Evolutionary conservation across 2,329 filamentous ascomycete species (phyloP).

Genomic region (Calonectria honghensis): DNA sequence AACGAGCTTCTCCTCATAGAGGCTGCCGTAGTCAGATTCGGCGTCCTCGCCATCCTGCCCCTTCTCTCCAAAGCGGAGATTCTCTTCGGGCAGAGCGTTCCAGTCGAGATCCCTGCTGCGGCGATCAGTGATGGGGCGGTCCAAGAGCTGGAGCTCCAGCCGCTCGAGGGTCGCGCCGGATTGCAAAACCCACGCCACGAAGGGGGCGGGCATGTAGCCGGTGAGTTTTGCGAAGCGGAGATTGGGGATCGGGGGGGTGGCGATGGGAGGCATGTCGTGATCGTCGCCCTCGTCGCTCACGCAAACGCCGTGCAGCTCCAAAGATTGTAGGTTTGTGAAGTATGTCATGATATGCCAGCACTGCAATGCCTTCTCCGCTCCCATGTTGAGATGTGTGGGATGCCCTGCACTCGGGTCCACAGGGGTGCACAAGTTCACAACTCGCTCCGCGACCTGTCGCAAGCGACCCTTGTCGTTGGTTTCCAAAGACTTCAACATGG

Average conservation of each 20-base stretch:
- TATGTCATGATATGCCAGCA: conserved; percentile 42
- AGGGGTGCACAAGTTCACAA: conserved; percentile 41
- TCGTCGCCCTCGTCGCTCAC: background rate
- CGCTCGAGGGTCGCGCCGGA: conserved; percentile 28
- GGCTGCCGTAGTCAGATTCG: background rate
- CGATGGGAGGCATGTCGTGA: background rate
- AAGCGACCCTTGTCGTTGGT: background rate
- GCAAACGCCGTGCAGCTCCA: conserved; percentile 40
- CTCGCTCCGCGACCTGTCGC: conserved; percentile 2
- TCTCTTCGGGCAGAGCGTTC: background rate
- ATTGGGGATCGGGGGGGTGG: background rate
- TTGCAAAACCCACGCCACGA: conserved; percentile 34
- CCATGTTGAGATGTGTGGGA: background rate
- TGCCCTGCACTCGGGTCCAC: background rate
- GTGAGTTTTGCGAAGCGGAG: conserved; percentile 43
- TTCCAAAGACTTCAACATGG: background rate
- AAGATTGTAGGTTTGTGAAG: conserved; percentile 38
- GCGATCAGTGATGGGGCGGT: conserved; percentile 21
- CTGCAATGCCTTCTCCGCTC: background rate
- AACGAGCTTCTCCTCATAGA: background rate
- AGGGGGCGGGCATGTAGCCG: conserved; percentile 35
- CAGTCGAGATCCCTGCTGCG: background rate
- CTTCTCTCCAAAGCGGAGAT: background rate
- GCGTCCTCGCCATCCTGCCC: background rate
- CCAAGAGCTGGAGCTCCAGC: conserved; percentile 44